Base-by-base conservation (phyloP, 306 rosid species). In the Trifolium subterraneum region DNA sequence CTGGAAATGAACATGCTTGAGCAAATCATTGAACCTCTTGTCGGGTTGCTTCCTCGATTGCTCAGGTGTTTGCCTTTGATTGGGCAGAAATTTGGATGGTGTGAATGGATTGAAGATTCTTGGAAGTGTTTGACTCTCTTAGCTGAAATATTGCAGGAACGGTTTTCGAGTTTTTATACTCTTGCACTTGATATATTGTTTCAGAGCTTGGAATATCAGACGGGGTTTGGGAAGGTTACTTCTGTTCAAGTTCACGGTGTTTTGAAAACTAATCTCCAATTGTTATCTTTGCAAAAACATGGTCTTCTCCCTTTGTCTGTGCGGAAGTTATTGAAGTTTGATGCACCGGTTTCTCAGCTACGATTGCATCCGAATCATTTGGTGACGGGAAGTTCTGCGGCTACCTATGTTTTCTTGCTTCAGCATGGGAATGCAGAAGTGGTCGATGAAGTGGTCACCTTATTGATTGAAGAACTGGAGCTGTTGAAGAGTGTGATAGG, bases 81-180 rank as follows among this genome's bases (percentile, higher is more conserved):
- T 47, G 98, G 98, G 78, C 82, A 78, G 83, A 89, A 90, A 73
- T 93, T 93, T 65, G 98, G 97, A 60, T 93, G 98, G 98, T 81
- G 86, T 16, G 92, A 90, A 61, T 93, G 98, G 98, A 86, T 90
- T 61, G 92, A 83, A 48, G 90, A 93, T 87, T 89, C 86, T 23
- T 93, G 98, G 98, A 93, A 90, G 86, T 93, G 93, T 74, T 85
- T 90, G 81, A 93, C 98, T 79, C 93, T 93, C 20, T 80, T 93
- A 80, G 97, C 97, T 25, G 98, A 93, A 81, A 93, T 93, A 75
- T 73, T 89, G 68, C 65, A 89, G 69, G 98, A 93, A 29, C 77
- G 77, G 75, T 93, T 89, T 88, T 90, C 98, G 8, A 52, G 79
- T 54, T 89, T 85, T 85, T 93, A 90, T 81, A 77, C 81, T 36